Base-by-base conservation (phyloP, 495 filamentous ascomycete species). In the Echria macrotheca region DNA sequence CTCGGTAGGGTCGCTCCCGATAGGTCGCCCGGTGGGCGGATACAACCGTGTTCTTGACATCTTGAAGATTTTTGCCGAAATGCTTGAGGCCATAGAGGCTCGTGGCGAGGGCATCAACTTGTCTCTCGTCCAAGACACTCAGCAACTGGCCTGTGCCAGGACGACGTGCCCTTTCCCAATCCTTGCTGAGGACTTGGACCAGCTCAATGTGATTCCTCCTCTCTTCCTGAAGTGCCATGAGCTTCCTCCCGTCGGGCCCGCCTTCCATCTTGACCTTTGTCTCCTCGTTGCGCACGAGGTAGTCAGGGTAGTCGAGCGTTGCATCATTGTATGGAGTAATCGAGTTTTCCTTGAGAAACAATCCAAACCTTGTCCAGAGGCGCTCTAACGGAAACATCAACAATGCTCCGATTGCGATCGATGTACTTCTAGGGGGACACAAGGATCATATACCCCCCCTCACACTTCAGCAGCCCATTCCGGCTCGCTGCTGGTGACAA, bases 241-340 rank as follows among this genome's bases (percentile, higher is more conserved):
- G 31, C 12, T 21, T 14, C 29, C 7, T 25, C 11, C 21, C 17
- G 33, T 47, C 58, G 45, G 39, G 22, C 0, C 23, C 28, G 3
- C 40, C 37, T 1, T 42, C 23, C 10, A 52, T 43, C 17, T 45
- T 52, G 18, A 52, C 33, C 17, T 45, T 52, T 2, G 28, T 33
- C 29, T 39, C 4, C 39, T 61, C 55, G 2, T 61, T 32, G 19
- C 50, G 43, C 26, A 71, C 70, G 0, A 70, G 39, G 37, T 50
- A 41, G 38, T 69, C 65, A 19, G 72, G 57, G 49, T 72, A 72
- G 1, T 50, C 68, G 2, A 68, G 8, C 10, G 58, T 71, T 1
- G 64, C 62, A 44, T 73, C 68, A 35, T 73, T 73, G 56, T 63
- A 65, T 2, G 57, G 40, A 0, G 63, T 57, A 40, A 73, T 65